Evolutionary conservation across 306 rosid genomes (phyloP), one percentile per base, ranked within the genome.

Genomic region (Vigna nakashimae): DNA sequence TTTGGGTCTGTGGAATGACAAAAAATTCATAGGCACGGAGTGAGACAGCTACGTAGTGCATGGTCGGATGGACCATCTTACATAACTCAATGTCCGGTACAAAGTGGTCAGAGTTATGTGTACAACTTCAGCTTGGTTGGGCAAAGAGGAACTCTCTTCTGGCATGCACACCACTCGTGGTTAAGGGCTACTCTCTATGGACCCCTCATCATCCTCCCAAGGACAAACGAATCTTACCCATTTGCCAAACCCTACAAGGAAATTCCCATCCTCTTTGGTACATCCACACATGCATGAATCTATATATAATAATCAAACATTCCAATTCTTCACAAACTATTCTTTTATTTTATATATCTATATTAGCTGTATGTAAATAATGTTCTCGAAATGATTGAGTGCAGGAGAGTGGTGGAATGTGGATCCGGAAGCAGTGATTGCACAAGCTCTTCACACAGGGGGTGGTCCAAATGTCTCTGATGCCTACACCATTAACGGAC

Each of bases 351-450:
- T 28, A 14, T 59, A 15, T 22, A 10, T 20, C 0, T 9, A 53
- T 18, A 8, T 28, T 28, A 58, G 38, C 65, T 26, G 17, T 30
- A 60, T 26, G 28, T 26, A 7, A 30, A 60, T 14, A 15, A 30
- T 28, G 38, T 28, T 59, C 42, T 9, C 9, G 30, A 28, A 59
- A 59, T 60, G 34, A 60, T 62, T 62, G 67, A 30, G 6, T 68
- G 42, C 3, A 79, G 87, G 87, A 32, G 86, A 85, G 80, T 83
- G 91, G 90, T 85, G 69, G 75, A 74, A 65, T 65, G 76, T 63
- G 55, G 76, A 82, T 71, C 70, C 69, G 4, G 82, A 77, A 53
- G 56, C 64, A 22, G 75, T 82, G 20, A 66, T 82, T 72, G 77
- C 50, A 50, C 50, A 26, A 40, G 65, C 82, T 56, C 67, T 58